Percentiles rank a stretch among this genome's conserved stretches.
Evolutionary conservation across 352 stramenopile genomes (phyloP).

Genomic region (Phytophthora lateralis): DNA sequence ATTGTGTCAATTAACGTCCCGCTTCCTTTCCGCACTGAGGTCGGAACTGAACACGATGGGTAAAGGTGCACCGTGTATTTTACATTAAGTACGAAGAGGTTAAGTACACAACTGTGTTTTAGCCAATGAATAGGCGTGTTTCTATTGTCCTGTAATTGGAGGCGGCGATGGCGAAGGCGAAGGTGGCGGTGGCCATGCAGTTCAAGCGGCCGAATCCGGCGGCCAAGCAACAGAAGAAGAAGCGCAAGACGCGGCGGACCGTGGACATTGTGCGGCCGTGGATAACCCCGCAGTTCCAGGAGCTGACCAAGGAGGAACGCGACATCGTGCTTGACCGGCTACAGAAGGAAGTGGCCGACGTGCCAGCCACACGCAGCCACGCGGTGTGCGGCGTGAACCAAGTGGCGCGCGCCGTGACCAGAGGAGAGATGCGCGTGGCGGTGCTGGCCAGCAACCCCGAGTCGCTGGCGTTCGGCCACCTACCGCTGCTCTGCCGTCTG

Average conservation of each 20-base stretch:
- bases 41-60: slow-evolving; percentile 19
- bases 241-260: slow-evolving; percentile 17
- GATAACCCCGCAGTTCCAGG: slow-evolving; percentile 55
- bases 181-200: slow-evolving; percentile 37
- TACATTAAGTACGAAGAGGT: background rate
- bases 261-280: slow-evolving; percentile 46
- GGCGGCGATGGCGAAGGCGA: slow-evolving; percentile 22
- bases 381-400: slow-evolving; percentile 65
- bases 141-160: background rate
- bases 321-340: slow-evolving; percentile 83
- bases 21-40: slow-evolving; percentile 17
- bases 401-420: slow-evolving; percentile 49
- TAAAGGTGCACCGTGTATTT: background rate
- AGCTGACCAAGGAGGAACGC: slow-evolving; percentile 72
- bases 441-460: slow-evolving; percentile 75
- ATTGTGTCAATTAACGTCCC: slow-evolving; percentile 28
- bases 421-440: slow-evolving; percentile 55
- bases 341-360: slow-evolving; percentile 57
- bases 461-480: slow-evolving; percentile 57
- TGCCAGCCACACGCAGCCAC: slow-evolving; percentile 27
- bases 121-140: background rate
- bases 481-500: slow-evolving; percentile 72
- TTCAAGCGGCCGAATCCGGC: slow-evolving; percentile 21
- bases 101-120: too few relatives aligned
- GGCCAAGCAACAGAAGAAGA: slow-evolving; percentile 18